Conservation (phyloP, 345 rosid species). For the Pseudoturritis turrita region DNA sequence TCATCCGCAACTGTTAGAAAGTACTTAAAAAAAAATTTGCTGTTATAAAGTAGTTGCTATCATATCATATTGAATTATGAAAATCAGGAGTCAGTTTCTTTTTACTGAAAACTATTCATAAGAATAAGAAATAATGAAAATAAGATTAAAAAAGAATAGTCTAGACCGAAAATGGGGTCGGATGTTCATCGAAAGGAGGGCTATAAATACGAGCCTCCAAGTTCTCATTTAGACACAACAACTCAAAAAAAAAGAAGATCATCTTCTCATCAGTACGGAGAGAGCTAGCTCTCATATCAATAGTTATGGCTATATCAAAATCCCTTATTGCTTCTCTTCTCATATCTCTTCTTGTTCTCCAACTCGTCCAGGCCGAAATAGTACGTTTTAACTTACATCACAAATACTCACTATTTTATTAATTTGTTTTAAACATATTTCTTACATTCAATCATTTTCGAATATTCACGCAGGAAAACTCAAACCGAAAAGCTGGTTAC, state of each 20-base stretch:
- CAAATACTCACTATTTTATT: background rate
- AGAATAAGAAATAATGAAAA: background rate
- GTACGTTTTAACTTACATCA: background rate
- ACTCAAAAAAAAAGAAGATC: background rate
- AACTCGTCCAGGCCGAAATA: constrained; percentile 36
- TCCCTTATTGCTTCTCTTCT: constrained; percentile 44
- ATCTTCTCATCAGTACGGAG: background rate
- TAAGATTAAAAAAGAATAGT: background rate
- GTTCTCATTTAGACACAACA: constrained; percentile 26
- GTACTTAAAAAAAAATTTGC: too few relatives aligned
- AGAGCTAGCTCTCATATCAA: constrained; percentile 7
- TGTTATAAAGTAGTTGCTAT: background rate
- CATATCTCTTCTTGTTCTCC: constrained; percentile 48
- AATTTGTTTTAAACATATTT: background rate
- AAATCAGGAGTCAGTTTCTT: background rate
- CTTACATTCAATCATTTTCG: background rate
- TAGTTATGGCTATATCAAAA: constrained; percentile 43
- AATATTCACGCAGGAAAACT: constrained; percentile 15
- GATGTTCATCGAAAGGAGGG: background rate
- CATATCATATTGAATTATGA: background rate
- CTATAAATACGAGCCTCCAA: constrained; percentile 28
- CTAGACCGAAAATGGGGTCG: constrained; percentile 20
- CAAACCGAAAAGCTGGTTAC: background rate
- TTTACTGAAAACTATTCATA: background rate
- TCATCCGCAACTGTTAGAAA: background rate